Evolutionary conservation across 495 filamentous ascomycete species (phyloP), one percentile per base, ranked within the genome.

Genomic region (Trichoderma erinaceum): DNA sequence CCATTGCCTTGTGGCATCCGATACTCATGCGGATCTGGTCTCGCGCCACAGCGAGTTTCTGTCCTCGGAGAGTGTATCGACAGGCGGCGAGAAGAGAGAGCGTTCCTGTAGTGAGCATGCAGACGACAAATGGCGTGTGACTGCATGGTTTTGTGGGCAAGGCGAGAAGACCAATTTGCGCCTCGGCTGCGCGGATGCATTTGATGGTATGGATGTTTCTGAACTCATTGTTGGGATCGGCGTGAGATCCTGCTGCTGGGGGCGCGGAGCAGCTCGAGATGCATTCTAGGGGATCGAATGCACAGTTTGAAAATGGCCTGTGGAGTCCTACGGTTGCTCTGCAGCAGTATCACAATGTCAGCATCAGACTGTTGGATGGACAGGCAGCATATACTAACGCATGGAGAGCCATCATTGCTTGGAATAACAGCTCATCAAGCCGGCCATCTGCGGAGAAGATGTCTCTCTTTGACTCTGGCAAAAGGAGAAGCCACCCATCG

Each of bases 371-470:
- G 86, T 86, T 6, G 79, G 78, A 32, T 77, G 77, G 63, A 46
- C 12, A 46, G 48, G 48, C 21, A 18, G 56, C 23, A 21, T 12
- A 29, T 61, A 21, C 56, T 32, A 21, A 61, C 56, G 77, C 81
- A 74, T 85, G 82, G 25, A 86, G 76, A 23, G 88, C 79, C 87
- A 88, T 87, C 52, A 83, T 84, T n/a, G 88, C 87, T 72, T 90
- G 87, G 78, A 90, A 89, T 74, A 90, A 81, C 75, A 90, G 81
- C 73, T 89, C 86, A 67, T 90, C 87, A n/a, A 87, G 79, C 12
- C 81, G 77, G 12, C 81, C 75, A 56, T 86, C 82, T 23, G 79
- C 76, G 3, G 82, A 78, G 65, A 89, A 73, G 10, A 88, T 79
- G 61, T 88, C 84, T 23, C 79, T 77, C 72, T 89, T 89, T 27